These are phyloP conservation scores for Lunularia cruciata DNA, from an alignment of 225 moss, liverwort and hornwort species.

Conservation along the genomic window DNA sequence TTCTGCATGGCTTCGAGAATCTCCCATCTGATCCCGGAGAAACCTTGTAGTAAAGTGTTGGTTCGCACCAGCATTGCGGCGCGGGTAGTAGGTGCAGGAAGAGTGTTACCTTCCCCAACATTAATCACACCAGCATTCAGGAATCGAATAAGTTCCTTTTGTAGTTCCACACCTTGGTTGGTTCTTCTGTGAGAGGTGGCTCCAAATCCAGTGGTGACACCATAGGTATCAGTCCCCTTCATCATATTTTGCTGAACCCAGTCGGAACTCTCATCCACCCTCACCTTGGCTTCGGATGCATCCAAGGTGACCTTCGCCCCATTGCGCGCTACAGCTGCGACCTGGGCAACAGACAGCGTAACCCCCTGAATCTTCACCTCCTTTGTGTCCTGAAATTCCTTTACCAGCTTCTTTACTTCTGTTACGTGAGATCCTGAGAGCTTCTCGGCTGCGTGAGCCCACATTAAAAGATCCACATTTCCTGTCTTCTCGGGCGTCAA, in stretches of 20 bases:
- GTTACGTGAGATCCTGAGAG: constrained; percentile 31
- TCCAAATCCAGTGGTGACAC: constrained; percentile 42
- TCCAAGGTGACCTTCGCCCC: constrained; percentile 28
- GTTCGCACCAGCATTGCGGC: constrained; percentile 43
- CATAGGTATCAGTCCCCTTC: constrained; percentile 44
- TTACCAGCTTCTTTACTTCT: constrained; percentile 31
- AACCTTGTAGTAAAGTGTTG: constrained; percentile 36
- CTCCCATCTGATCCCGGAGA: constrained; percentile 39
- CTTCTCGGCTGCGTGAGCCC: constrained; percentile 23
- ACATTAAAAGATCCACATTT: constrained; percentile 25
- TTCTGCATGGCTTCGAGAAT: constrained; percentile 61
- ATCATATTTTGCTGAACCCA: constrained; percentile 39
- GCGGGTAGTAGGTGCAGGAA: constrained; percentile 20
- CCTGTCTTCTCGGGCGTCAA: constrained; percentile 23
- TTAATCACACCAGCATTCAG: constrained; percentile 41
- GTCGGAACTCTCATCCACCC: constrained; percentile 33
- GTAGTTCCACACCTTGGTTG: constrained; percentile 33
- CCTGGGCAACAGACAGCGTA: constrained; percentile 29
- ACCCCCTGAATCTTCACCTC: constrained; percentile 42
- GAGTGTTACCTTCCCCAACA: constrained; percentile 28
- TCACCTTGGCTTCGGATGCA: constrained; percentile 14
- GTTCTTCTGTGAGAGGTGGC: constrained; percentile 42
- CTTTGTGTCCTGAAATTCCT: constrained; percentile 24
- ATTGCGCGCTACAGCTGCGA: constrained; percentile 39
- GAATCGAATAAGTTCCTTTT: constrained; percentile 41